Percentiles rank a stretch among this genome's conserved stretches.
These are phyloP conservation scores for Lipomyces lipofer DNA, from an alignment of 805 yeast genomes.

Conservation along the genomic window DNA sequence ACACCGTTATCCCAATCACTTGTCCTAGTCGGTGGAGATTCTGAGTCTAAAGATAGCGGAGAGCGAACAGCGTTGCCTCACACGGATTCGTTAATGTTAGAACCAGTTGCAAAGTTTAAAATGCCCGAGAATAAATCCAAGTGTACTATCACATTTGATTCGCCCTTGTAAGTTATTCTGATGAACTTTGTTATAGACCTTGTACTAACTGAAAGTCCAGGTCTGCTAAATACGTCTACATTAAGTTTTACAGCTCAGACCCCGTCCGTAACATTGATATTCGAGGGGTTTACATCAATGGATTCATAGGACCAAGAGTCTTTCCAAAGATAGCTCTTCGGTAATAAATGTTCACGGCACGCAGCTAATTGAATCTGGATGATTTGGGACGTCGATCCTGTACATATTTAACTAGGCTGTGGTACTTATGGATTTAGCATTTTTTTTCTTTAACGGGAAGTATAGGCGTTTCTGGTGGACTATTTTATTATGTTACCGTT, in stretches of 20 bases:
- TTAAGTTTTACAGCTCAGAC: constrained; percentile 27
- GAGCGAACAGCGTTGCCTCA: constrained; percentile 13
- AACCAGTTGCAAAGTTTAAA: constrained; percentile 23
- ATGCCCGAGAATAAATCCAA: constrained; percentile 25
- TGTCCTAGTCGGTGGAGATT: neutral
- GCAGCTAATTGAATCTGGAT: no score
- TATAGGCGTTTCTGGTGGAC: no score
- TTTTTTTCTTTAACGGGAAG: neutral
- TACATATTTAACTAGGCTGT: neutral
- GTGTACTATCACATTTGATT: constrained; percentile 25
- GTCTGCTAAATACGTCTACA: constrained; percentile 27
- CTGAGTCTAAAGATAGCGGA: neutral
- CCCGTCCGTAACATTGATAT: constrained; percentile 37
- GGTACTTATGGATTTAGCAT: neutral
- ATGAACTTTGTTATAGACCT: no score
- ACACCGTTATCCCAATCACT: neutral
- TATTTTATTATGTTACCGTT: no score
- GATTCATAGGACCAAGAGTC: constrained; percentile 31
- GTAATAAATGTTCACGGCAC: no score
- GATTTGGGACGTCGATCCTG: no score
- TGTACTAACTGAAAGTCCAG: neutral
- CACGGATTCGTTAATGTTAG: constrained; percentile 20
- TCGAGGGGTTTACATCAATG: constrained; percentile 40
- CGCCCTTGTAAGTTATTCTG: constrained; percentile 21
- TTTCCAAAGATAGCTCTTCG: constrained; percentile 23